These are phyloP conservation scores for Turritis glabra DNA, from an alignment of 345 rosid species.

Conservation along the genomic window DNA sequence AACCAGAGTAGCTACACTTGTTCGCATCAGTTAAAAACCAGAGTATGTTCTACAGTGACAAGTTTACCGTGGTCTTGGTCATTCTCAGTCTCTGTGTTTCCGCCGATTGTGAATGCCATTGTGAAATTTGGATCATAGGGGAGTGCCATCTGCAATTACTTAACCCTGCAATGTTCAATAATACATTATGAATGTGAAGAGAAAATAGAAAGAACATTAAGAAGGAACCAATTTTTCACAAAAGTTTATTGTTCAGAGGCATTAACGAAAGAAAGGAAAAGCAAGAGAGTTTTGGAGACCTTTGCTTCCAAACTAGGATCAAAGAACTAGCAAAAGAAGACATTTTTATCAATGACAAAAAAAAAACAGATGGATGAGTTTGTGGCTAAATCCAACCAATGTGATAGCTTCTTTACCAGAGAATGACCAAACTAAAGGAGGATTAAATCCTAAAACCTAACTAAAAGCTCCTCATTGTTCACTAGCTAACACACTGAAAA, in stretches of 20 bases:
- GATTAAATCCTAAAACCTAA: neutral
- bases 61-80: neutral
- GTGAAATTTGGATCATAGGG: neutral
- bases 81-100: neutral
- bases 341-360: neutral
- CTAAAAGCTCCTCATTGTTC: neutral
- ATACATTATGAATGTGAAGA: neutral
- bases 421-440: neutral
- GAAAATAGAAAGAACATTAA: neutral
- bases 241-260: neutral
- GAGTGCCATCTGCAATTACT: constrained; percentile 3
- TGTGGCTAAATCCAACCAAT: neutral
- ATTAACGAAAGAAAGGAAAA: neutral
- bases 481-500: constrained; percentile 2
- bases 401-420: neutral
- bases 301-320: too few relatives aligned
- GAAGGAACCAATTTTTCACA: neutral
- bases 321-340: neutral
- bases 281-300: neutral
- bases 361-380: neutral
- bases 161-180: neutral
- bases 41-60: too few relatives aligned
- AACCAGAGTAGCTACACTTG: too few relatives aligned
- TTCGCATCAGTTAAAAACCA: too few relatives aligned
- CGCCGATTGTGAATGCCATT: neutral